These are phyloP conservation scores for Magnolia officinalis DNA, from an alignment of 164 flowering plant genomes.

Conservation along the genomic window DNA sequence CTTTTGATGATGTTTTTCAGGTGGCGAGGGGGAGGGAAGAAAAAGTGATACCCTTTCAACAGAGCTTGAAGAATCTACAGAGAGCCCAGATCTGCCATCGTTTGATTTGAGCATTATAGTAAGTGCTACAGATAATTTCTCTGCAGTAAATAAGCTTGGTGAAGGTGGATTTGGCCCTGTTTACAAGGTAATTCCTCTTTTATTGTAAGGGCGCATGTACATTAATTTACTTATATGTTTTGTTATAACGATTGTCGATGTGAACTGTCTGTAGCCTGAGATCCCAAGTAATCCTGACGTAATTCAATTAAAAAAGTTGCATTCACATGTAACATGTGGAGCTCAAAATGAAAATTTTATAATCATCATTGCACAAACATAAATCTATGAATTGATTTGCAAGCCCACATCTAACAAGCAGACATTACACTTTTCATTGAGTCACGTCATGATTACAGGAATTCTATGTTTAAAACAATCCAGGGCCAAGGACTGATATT, in stretches of 20 bases:
- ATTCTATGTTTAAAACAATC: too few relatives aligned
- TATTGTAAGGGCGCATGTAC: not conserved
- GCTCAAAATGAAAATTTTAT: not conserved
- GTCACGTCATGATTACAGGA: too few relatives aligned
- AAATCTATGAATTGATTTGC: not conserved
- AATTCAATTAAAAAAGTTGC: too few relatives aligned
- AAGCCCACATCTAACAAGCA: too few relatives aligned
- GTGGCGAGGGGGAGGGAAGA: not conserved
- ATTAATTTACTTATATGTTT: not conserved
- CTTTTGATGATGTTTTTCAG: not conserved
- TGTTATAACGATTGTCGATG: too few relatives aligned
- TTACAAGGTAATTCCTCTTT: slow-evolving; percentile 6
- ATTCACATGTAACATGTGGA: too few relatives aligned
- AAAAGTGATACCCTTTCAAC: too few relatives aligned
- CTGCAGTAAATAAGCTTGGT: slow-evolving; percentile 8
- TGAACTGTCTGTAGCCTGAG: too few relatives aligned
- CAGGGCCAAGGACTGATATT: too few relatives aligned
- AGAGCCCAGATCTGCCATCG: slow-evolving; percentile 7
- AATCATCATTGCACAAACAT: not conserved
- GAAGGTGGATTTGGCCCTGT: slow-evolving; percentile 17
- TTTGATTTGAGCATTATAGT: not conserved
- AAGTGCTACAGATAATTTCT: slow-evolving; percentile 10
- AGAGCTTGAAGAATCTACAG: not conserved
- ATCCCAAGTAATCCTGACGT: too few relatives aligned
- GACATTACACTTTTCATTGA: too few relatives aligned